Conservation (phyloP, 2,329 filamentous ascomycete genomes). For the Penicillium expansum region DNA sequence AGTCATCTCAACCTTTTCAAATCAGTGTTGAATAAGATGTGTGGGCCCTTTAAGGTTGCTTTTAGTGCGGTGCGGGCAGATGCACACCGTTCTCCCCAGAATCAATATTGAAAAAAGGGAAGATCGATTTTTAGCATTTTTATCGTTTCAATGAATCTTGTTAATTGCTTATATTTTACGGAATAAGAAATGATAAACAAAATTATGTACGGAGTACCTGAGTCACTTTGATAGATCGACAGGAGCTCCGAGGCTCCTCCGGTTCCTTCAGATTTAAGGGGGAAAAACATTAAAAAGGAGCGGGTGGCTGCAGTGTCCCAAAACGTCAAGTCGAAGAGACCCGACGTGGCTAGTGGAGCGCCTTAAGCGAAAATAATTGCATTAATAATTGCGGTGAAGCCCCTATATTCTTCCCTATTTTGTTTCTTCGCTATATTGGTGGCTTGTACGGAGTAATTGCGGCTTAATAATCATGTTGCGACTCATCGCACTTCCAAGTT, state of each 20-base stretch:
- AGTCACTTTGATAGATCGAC: conserved; percentile 1
- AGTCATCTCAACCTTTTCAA: neutral
- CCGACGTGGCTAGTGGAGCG: conserved; percentile 20
- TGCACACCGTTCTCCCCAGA: conserved; percentile 16
- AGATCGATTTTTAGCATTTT: neutral
- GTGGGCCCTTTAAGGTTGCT: conserved; percentile 23
- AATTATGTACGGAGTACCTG: neutral
- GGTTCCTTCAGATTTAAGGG: neutral
- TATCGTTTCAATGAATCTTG: neutral
- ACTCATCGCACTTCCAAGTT: neutral
- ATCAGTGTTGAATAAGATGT: conserved; percentile 4
- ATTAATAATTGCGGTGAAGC: conserved; percentile 22
- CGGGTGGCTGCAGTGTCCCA: conserved; percentile 46
- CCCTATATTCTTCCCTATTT: conserved; percentile 3
- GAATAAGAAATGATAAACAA: neutral
- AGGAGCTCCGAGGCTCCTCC: conserved; percentile 2
- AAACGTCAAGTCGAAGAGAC: conserved; percentile 17
- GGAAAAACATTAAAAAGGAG: conserved; percentile 40
- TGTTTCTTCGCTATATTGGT: no score
- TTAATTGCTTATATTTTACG: neutral
- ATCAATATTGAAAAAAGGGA: neutral
- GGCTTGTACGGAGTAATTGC: neutral
- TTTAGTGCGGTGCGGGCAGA: conserved; percentile 25
- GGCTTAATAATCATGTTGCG: neutral
- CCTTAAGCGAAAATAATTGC: conserved; percentile 19